Percentiles rank a stretch among this genome's conserved stretches.
These are phyloP conservation scores for Pseudonitzschia multistriata DNA, from an alignment of 108 stramenopile species.

Conservation along the genomic window DNA sequence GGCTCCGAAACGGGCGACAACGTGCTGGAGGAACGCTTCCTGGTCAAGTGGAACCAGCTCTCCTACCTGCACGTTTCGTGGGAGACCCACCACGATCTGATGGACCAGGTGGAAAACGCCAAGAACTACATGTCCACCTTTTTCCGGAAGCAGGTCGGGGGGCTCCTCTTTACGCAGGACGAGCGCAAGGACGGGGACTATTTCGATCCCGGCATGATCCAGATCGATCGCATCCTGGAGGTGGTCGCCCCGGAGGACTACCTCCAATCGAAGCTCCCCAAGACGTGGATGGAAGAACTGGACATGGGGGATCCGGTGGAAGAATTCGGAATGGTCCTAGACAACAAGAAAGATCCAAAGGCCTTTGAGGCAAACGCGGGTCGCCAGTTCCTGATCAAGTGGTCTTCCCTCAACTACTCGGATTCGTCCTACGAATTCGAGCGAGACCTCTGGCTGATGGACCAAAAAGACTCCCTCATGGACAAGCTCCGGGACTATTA, in stretches of 20 bases:
- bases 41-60: conserved; percentile 82
- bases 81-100: conserved; percentile 81
- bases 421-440: conserved; percentile 80
- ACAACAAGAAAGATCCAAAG: conserved; percentile 45
- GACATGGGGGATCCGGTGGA: conserved; percentile 15
- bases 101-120: conserved; percentile 62
- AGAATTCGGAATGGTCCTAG: conserved; percentile 64
- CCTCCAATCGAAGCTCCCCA: conserved; percentile 13
- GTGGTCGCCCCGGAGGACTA: conserved; percentile 34
- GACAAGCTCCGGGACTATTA: conserved; percentile 53
- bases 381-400: conserved; percentile 79
- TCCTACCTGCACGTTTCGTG: conserved; percentile 81
- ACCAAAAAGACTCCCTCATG: conserved; percentile 56
- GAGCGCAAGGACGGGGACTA: conserved; percentile 90
- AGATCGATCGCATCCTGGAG: conserved; percentile 82
- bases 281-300: conserved; percentile 30
- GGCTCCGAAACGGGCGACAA: conserved; percentile 19
- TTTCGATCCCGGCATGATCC: conserved; percentile 76
- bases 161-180: conserved; percentile 67
- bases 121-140: conserved; percentile 71
- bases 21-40: conserved; percentile 74
- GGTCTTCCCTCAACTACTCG: conserved; percentile 61
- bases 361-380: conserved; percentile 71
- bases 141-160: conserved; percentile 65
- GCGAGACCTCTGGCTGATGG: conserved; percentile 78